phyloP scores from a whole-genome alignment of 2,329 filamentous ascomycete species.

The Pseudogymnoascus sp. region DNA sequence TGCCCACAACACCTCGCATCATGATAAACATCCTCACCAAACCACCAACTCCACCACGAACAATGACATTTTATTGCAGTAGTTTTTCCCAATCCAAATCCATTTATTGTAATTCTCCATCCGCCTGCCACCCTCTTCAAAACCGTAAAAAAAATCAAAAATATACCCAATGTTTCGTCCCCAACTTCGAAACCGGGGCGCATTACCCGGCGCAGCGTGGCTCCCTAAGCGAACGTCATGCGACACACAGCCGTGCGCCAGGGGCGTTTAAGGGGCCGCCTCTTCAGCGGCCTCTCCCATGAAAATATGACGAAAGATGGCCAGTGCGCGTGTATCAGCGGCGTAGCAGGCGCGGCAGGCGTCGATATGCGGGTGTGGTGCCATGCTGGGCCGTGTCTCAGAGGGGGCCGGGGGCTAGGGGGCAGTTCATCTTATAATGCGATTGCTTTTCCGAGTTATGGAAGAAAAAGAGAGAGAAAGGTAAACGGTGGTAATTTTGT shows the following conservation, averaged over 20 bases:
- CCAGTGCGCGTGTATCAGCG: slow-evolving; percentile 4
- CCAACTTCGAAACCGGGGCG: neutral
- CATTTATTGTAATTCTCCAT: neutral
- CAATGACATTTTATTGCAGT: neutral
- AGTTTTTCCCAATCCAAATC: neutral
- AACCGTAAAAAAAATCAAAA: neutral
- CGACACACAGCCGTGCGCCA: slow-evolving; percentile 2
- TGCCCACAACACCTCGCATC: neutral
- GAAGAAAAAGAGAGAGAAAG: neutral
- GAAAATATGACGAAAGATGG: neutral
- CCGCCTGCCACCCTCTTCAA: neutral
- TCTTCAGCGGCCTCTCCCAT: neutral
- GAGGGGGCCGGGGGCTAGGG: neutral
- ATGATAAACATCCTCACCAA: neutral
- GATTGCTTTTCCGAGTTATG: slow-evolving; percentile 7
- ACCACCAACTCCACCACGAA: neutral
- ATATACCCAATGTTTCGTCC: neutral
- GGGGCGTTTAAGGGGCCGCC: slow-evolving; percentile 5
- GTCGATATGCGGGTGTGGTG: neutral
- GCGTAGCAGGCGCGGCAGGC: slow-evolving; percentile 3
- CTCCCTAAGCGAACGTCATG: neutral
- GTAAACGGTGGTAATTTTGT: slow-evolving; percentile 3
- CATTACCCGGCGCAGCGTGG: neutral
- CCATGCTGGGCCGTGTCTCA: slow-evolving; percentile 1
- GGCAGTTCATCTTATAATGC: neutral